Evolutionary conservation across 2,329 filamentous ascomycete species (phyloP), one percentile per base, ranked within the genome.

Genomic region (Alternaria hordeiaustralica): DNA sequence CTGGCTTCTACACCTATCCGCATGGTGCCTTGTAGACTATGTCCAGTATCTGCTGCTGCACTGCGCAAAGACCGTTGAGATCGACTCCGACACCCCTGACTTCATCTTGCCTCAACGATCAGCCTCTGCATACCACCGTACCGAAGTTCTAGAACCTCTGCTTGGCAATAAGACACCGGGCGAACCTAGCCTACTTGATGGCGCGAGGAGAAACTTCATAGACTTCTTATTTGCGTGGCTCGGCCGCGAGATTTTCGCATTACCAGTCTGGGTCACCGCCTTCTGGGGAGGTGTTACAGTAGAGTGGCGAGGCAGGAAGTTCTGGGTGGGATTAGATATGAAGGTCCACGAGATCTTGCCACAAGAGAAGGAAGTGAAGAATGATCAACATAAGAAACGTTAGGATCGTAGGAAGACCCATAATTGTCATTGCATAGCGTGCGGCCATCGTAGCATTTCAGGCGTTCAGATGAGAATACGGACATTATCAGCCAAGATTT

Each of bases 221-320:
- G 86, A 92, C 68, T 99, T 94, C 92, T 75, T 96, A 5, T 77
- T 86, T 6, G 92, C 94, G 0, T 99, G 96, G 96, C 71, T 97
- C 0, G 93, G 92, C 0, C 86, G 96, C 30, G 96, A 99, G 80
- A 68, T 88, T 0, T 84, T 97, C 9, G 94, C 96, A 0, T 83
- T 97, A 49, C 94, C 94, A 0, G 91, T 99, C 63, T 99, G 96
- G 96, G 83, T 88, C 0, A 94, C 91, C 88, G 96, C 96, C 1
- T 92, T 97, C 20, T 88, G 93, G 71, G 90, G 95, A n/a, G 96
- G 96, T 0, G 89, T 91, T 2, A 95, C 90, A 0, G 93, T 99
- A 0, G 88, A 88, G 56, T 99, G 96, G 96, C 85, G 96, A 59
- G 95, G 94, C 0, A 90, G 90, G 73, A 87, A 84, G 26, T 98